Evolutionary conservation across 192 early-diverging fungal species (phyloP).

Genomic region (Irineochytrium annulatum): DNA sequence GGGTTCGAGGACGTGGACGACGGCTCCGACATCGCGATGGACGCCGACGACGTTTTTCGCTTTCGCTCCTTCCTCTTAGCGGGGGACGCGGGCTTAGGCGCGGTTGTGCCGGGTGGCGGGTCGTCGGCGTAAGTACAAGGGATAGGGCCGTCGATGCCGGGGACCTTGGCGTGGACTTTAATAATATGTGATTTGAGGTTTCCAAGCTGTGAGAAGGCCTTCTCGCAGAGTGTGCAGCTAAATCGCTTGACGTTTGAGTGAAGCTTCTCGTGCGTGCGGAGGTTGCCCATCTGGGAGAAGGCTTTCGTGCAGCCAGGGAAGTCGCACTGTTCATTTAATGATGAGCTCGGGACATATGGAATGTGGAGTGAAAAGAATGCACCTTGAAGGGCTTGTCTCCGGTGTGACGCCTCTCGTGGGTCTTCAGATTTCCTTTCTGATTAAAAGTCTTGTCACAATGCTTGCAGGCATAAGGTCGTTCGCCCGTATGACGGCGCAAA

Average conservation of each 20-base stretch:
- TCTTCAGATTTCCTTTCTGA: constrained; percentile 76
- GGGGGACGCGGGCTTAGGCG: too few relatives aligned
- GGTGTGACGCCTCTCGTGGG: constrained; percentile 51
- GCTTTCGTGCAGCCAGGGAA: constrained; percentile 69
- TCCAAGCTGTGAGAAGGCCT: constrained; percentile 73
- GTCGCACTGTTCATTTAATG: constrained; percentile 35
- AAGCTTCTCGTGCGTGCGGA: constrained; percentile 77
- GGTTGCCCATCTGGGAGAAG: constrained; percentile 77
- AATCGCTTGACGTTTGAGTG: constrained; percentile 76
- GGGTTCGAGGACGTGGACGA: too few relatives aligned
- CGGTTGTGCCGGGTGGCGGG: too few relatives aligned
- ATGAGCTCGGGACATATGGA: background rate
- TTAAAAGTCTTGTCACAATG: constrained; percentile 72
- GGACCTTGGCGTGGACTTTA: background rate
- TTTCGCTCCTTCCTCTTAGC: too few relatives aligned
- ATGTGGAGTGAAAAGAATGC: background rate
- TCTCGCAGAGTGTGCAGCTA: constrained; percentile 64
- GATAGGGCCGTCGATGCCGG: background rate
- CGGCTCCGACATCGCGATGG: too few relatives aligned
- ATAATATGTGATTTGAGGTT: constrained; percentile 33
- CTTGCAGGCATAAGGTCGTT: constrained; percentile 38
- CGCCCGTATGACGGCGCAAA: constrained; percentile 58
- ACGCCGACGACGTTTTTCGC: too few relatives aligned
- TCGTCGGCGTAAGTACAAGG: too few relatives aligned
- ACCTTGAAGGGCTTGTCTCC: constrained; percentile 53